Conservation (phyloP, 495 filamentous ascomycete genomes). For the Penicillium fimorum region DNA sequence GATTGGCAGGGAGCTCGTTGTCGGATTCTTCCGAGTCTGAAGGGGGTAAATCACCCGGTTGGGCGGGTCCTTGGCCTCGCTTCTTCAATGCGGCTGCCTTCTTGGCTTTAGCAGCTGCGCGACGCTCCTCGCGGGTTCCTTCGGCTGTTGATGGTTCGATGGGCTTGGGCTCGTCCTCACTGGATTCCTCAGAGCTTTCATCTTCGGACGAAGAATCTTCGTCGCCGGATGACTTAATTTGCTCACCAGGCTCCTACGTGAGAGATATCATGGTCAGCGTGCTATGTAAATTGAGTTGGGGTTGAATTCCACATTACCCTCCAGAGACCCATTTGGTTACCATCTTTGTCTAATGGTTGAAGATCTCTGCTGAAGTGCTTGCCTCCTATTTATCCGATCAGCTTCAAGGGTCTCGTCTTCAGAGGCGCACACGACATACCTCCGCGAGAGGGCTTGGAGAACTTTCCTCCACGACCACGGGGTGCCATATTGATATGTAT, state of each 20-base stretch:
- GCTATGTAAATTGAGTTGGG: background rate
- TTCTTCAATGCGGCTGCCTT: constrained; percentile 85
- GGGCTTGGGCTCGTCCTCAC: constrained; percentile 34
- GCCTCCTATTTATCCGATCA: constrained; percentile 58
- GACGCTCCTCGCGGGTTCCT: constrained; percentile 83
- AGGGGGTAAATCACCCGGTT: constrained; percentile 80
- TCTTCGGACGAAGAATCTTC: constrained; percentile 46
- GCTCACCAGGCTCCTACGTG: constrained; percentile 48
- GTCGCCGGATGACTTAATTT: constrained; percentile 35
- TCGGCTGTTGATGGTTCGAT: constrained; percentile 32
- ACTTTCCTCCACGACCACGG: constrained; percentile 83
- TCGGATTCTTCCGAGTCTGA: constrained; percentile 61
- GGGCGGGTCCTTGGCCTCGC: constrained; percentile 59
- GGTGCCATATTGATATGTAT: constrained; percentile 40
- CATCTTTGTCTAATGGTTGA: constrained; percentile 80
- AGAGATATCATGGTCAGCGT: background rate
- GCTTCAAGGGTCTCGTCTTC: constrained; percentile 1
- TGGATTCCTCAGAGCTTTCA: constrained; percentile 38
- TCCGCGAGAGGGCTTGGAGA: constrained; percentile 87
- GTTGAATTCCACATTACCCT: constrained; percentile 45
- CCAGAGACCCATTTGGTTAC: constrained; percentile 76
- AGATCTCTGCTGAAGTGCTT: constrained; percentile 93
- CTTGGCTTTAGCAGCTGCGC: constrained; percentile 81
- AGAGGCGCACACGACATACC: constrained; percentile 51
- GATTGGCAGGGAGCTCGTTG: constrained; percentile 75